A percentile compares a stretch with the other conserved stretches of the same genome.
Evolutionary conservation across 139 green algal species (phyloP).

Genomic region (Spirogloea muscicola): DNA sequence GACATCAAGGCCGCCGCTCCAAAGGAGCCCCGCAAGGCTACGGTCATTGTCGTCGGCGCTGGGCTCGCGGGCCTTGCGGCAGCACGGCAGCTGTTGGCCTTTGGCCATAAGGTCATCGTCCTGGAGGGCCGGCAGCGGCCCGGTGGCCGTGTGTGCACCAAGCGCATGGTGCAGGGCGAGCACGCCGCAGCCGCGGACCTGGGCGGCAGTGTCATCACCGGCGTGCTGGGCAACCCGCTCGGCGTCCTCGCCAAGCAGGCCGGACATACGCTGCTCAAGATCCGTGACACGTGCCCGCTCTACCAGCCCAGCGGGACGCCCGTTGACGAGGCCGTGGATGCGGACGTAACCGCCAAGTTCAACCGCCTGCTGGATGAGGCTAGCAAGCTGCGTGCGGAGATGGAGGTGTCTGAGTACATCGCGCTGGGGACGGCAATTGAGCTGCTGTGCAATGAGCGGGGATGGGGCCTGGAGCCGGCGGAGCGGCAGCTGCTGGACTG

Average conservation of each 20-base stretch:
- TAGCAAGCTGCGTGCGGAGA: background rate
- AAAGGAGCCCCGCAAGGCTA: slow-evolving; percentile 3
- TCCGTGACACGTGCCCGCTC: slow-evolving; percentile 55
- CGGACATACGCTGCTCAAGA: slow-evolving; percentile 68
- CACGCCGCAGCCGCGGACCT: slow-evolving; percentile 66
- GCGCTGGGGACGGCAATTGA: slow-evolving; percentile 61
- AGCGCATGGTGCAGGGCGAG: slow-evolving; percentile 37
- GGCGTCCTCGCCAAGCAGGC: slow-evolving; percentile 79
- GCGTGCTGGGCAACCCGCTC: slow-evolving; percentile 87
- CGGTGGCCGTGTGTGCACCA: slow-evolving; percentile 78
- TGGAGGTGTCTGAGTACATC: slow-evolving; percentile 34
- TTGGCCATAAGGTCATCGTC: slow-evolving; percentile 80
- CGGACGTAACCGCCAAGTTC: slow-evolving; percentile 58
- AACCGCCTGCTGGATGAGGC: slow-evolving; percentile 72
- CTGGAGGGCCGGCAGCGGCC: slow-evolving; percentile 73
- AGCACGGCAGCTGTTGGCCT: slow-evolving; percentile 74
- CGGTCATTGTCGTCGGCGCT: slow-evolving; percentile 83
- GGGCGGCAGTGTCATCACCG: slow-evolving; percentile 86
- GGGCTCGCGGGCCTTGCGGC: slow-evolving; percentile 79
- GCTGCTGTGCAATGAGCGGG: slow-evolving; percentile 48
- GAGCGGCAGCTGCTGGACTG: no score
- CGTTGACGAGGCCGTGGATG: slow-evolving; percentile 41
- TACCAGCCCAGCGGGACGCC: slow-evolving; percentile 37
- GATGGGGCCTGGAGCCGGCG: background rate
- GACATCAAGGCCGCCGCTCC: slow-evolving; percentile 6